Evolutionary conservation across 2,329 filamentous ascomycete genomes (phyloP), one percentile per base, ranked within the genome.

Genomic region (Aureobasidium sp.): DNA sequence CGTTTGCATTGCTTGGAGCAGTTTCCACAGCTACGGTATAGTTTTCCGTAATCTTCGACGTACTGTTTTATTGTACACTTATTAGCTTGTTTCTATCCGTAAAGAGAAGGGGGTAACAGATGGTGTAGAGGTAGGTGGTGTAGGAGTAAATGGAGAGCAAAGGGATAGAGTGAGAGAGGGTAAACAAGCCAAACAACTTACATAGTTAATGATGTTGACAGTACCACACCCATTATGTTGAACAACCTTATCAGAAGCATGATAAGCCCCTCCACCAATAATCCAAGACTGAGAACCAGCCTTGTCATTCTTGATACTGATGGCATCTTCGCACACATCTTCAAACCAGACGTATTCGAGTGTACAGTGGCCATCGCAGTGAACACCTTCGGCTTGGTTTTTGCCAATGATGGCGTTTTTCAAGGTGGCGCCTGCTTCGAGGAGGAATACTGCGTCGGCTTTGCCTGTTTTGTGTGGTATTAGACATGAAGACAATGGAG

Each of bases 391-490:
- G 42, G 81, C 78, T 67, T 85, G 78, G 66, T 82, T 80, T n/a
- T 78, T 78, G 27, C 85, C 84, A 61, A 87, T 86, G 71, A 87
- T 85, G 72, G 84, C 84, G 70, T 87, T 87, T 69, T 79, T 81
- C 33, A 87, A 75, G 31, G 79, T 84, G 36, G 80, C 85, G 36
- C 85, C 85, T 59, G 81, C 76, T 72, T 82, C 78, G 61, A 88
- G 77, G 67, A 84, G 78, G 80, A 87, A 87, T 73, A 87, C 84
- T 53, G 85, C 82, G 59, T 81, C 75, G 0, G 72, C 71, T 59
- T 84, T 77, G 25, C 80, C 82, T 54, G 50, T 38, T 10, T 18
- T 23, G 7, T 13, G 33, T 7, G 13, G 33, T 36, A 8, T 13
- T 36, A n/a, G n/a, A n/a, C n/a, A n/a, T n/a, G n/a, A n/a, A n/a